phyloP scores from a whole-genome alignment of 805 yeast species.

The Torulaspora maleeae region DNA sequence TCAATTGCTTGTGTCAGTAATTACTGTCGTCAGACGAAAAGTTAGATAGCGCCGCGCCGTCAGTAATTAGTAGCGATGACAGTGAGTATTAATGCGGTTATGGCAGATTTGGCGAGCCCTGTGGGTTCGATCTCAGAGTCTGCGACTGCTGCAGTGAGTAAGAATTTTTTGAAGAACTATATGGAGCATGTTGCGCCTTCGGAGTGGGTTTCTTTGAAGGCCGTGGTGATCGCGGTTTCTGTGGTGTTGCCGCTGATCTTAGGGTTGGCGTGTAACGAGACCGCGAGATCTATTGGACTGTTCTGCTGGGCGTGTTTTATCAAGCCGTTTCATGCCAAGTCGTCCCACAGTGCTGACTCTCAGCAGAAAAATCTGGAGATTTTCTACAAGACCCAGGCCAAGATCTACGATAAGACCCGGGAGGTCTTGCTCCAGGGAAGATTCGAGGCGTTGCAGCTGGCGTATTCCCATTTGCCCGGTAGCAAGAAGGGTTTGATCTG shows the following conservation, averaged over 20 bases:
- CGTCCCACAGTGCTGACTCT: constrained; percentile 14
- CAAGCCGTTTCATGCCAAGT: constrained; percentile 29
- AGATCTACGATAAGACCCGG: constrained; percentile 70
- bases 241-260: constrained; percentile 1
- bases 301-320: constrained; percentile 37
- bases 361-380: constrained; percentile 45
- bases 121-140: constrained; percentile 5
- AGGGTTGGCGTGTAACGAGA: constrained; percentile 2
- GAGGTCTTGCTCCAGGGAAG: constrained; percentile 64
- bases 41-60: not conserved
- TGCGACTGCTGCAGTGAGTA: constrained; percentile 4
- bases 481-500: constrained; percentile 40
- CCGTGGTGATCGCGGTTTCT: not conserved
- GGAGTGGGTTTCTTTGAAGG: constrained; percentile 3
- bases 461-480: constrained; percentile 50
- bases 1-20: constrained; percentile 1
- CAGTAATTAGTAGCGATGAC: not conserved
- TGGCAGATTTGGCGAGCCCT: constrained; percentile 5
- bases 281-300: constrained; percentile 2
- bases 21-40: not conserved
- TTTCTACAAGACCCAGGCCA: constrained; percentile 74
- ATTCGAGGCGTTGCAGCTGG: constrained; percentile 55
- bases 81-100: not conserved
- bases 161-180: constrained; percentile 5
- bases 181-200: constrained; percentile 4